Evolutionary conservation across 2,329 filamentous ascomycete species (phyloP).

Genomic region (Aureobasidium sp.): DNA sequence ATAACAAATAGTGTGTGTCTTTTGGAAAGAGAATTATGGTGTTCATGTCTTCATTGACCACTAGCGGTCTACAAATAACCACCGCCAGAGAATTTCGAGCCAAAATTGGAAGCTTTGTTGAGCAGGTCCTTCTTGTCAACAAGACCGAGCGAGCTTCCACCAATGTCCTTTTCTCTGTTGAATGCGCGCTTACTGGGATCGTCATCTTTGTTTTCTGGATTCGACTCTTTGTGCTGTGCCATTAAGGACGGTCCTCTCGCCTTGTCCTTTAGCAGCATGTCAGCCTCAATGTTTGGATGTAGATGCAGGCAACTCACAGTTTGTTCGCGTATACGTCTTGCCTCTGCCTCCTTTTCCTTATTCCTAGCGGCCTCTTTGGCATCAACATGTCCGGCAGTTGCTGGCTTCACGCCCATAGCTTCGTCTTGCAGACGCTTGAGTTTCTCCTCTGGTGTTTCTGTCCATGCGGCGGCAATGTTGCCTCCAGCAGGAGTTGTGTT

Average conservation of each 20-base stretch:
- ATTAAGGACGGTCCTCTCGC: conserved; percentile 28
- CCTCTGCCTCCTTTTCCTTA: conserved; percentile 37
- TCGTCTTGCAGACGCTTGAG: conserved; percentile 70
- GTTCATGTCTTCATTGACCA: neutral
- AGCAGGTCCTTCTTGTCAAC: conserved; percentile 68
- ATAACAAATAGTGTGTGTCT: neutral
- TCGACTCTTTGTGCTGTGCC: conserved; percentile 38
- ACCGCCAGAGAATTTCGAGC: conserved; percentile 71
- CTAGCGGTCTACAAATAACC: conserved; percentile 42
- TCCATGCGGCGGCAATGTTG: conserved; percentile 60
- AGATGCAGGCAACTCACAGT: conserved; percentile 38
- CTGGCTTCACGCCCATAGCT: conserved; percentile 45
- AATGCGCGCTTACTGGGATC: conserved; percentile 86
- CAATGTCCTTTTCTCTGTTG: conserved; percentile 92
- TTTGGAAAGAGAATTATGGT: neutral
- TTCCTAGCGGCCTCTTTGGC: conserved; percentile 11
- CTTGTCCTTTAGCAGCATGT: conserved; percentile 31
- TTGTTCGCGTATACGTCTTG: conserved; percentile 49
- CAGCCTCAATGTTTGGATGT: conserved; percentile 6
- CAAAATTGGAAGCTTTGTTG: conserved; percentile 71
- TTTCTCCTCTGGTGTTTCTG: conserved; percentile 85
- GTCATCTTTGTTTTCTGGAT: conserved; percentile 61
- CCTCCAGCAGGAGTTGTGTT: conserved; percentile 23
- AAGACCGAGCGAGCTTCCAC: conserved; percentile 58
- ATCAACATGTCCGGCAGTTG: neutral